Percentiles rank a stretch among this genome's conserved stretches.
phyloP scores from a whole-genome alignment of 345 rosid species.

The Eucalyptus victrix region DNA sequence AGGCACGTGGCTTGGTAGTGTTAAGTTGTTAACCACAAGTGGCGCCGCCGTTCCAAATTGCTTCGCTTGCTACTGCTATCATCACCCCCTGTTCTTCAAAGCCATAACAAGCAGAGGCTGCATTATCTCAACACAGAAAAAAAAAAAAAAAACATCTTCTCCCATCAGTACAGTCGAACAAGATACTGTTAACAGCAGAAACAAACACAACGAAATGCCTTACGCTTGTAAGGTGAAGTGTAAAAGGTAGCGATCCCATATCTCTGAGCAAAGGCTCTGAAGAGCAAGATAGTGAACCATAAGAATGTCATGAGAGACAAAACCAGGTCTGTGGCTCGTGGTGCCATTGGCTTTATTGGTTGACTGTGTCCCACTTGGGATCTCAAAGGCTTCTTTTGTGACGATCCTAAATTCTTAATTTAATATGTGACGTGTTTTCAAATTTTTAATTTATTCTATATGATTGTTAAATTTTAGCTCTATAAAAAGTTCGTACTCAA shows the following conservation, averaged over 20 bases:
- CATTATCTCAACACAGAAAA: neutral
- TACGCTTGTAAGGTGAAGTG: neutral
- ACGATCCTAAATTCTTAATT: too few species aligned
- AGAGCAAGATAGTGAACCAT: neutral
- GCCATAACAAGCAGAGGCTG: neutral
- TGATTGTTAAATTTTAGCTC: too few species aligned
- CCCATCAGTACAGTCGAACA: neutral
- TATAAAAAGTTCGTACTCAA: too few species aligned
- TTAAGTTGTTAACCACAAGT: neutral
- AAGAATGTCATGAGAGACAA: neutral
- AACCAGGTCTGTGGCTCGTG: neutral
- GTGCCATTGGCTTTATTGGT: neutral
- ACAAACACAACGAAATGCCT: neutral
- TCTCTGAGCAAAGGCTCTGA: neutral
- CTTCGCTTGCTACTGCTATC: neutral
- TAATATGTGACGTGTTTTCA: too few species aligned
- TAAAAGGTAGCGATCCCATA: neutral
- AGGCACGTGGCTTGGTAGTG: neutral
- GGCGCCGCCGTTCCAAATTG: neutral
- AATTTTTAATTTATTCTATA: too few species aligned
- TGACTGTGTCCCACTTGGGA: too few species aligned
- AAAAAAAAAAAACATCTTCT: neutral
- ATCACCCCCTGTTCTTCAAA: neutral
- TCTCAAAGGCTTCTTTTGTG: too few species aligned
- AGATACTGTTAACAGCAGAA: neutral